Evolutionary conservation across 495 filamentous ascomycete species (phyloP).

Genomic region (Penicillium silybi): DNA sequence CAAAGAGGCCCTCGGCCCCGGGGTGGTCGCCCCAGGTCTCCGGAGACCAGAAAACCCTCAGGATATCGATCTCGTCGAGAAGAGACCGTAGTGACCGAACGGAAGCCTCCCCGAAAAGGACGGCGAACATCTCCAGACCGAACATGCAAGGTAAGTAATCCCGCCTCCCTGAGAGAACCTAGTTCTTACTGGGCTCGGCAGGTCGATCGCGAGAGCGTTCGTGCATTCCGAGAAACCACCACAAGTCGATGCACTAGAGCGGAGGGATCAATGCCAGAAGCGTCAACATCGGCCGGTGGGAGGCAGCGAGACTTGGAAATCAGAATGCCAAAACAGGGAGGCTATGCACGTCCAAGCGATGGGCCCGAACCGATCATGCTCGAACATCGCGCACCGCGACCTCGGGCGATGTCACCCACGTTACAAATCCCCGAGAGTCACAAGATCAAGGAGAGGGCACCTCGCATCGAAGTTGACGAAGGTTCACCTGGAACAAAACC

Average conservation of each 20-base stretch:
- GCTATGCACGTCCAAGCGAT: neutral
- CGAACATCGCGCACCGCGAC: neutral
- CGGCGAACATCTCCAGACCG: neutral
- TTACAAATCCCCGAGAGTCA: neutral
- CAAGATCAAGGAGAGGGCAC: neutral
- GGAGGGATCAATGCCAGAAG: neutral
- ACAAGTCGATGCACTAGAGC: neutral
- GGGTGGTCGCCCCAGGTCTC: neutral
- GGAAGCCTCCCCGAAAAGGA: constrained; percentile 13
- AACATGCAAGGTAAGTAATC: neutral
- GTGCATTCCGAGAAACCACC: neutral
- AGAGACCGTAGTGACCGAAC: constrained; percentile 18
- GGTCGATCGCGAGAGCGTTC: neutral
- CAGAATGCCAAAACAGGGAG: neutral
- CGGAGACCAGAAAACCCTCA: neutral
- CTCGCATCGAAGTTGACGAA: neutral
- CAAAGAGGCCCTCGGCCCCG: neutral
- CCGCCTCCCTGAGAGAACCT: neutral
- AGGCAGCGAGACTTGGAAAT: neutral
- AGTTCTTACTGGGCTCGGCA: neutral
- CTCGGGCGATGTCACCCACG: neutral
- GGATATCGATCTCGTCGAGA: constrained; percentile 16
- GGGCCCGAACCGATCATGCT: neutral
- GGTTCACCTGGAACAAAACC: neutral
- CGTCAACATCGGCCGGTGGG: neutral